These are phyloP conservation scores for Pichia sp. DNA, from an alignment of 1,139 yeast genomes.

Conservation along the genomic window DNA sequence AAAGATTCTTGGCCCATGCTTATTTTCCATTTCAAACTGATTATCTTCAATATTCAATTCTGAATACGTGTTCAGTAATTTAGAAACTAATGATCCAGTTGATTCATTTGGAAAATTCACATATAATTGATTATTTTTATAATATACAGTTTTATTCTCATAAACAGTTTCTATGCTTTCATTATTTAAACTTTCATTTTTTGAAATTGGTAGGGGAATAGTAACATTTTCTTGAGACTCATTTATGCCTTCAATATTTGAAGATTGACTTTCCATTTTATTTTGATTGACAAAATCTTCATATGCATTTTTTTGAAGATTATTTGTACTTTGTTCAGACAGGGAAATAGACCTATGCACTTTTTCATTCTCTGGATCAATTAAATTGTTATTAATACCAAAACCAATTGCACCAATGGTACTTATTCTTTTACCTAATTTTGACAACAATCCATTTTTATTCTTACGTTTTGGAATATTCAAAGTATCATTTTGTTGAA, in stretches of 20 bases:
- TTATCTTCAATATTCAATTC: not conserved
- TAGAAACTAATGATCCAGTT: slow-evolving; percentile 3
- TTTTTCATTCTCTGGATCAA: not conserved
- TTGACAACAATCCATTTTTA: not conserved
- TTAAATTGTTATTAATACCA: not conserved
- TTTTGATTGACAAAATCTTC: no score
- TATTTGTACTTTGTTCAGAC: not conserved
- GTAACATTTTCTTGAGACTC: not conserved
- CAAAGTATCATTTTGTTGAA: not conserved
- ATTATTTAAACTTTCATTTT: not conserved
- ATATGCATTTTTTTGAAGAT: no score
- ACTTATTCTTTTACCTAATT: slow-evolving; percentile 9
- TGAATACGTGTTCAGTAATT: slow-evolving; percentile 7
- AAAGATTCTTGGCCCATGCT: no score
- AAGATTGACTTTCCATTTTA: no score
- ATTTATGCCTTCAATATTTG: no score
- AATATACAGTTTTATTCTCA: not conserved
- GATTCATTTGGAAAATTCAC: slow-evolving; percentile 10
- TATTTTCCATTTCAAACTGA: not conserved
- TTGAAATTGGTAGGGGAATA: not conserved
- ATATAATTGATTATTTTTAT: slow-evolving; percentile 3
- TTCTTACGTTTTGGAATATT: not conserved
- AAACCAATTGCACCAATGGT: slow-evolving; percentile 5
- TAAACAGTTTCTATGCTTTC: not conserved
- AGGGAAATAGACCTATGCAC: slow-evolving; percentile 2